phyloP scores from a whole-genome alignment of 371 early-diverging fungal genomes.

The Apophysomyces ossiformis region DNA sequence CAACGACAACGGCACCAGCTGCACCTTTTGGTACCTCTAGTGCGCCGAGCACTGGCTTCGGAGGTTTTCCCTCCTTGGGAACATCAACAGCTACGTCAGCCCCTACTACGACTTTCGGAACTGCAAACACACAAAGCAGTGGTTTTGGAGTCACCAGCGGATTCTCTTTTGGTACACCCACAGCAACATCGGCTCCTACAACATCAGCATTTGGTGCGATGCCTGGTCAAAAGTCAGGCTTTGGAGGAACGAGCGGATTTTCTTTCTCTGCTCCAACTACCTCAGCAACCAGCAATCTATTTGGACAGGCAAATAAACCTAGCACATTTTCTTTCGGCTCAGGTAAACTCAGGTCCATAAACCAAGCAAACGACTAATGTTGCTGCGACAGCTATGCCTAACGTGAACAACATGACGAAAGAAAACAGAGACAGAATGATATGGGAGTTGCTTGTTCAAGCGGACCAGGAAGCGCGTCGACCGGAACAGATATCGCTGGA shows the following conservation, averaged over 20 bases:
- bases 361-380: constrained; percentile 12
- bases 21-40: neutral
- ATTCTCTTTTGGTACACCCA: constrained; percentile 21
- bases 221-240: neutral
- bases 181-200: neutral
- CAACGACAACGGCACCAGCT: constrained; percentile 8
- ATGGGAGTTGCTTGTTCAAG: constrained; percentile 33
- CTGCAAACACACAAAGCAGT: constrained; percentile 11
- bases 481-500: constrained; percentile 13
- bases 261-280: neutral
- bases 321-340: constrained; percentile 18
- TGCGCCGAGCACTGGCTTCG: neutral
- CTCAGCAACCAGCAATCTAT: constrained; percentile 24
- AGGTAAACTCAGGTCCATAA: constrained; percentile 4
- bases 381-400: neutral
- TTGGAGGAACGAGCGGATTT: neutral
- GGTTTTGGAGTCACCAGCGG: constrained; percentile 19
- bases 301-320: constrained; percentile 21
- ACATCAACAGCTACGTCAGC: constrained; percentile 17
- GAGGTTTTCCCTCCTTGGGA: neutral
- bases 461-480: constrained; percentile 43
- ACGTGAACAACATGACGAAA: constrained; percentile 30
- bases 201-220: neutral
- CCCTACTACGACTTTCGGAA: constrained; percentile 29
- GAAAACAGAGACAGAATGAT: constrained; percentile 37